A percentile compares a stretch with the other conserved stretches of the same genome.
Evolutionary conservation across 768 basidiomycete species (phyloP).

Genomic region (Amanita polypyramis): DNA sequence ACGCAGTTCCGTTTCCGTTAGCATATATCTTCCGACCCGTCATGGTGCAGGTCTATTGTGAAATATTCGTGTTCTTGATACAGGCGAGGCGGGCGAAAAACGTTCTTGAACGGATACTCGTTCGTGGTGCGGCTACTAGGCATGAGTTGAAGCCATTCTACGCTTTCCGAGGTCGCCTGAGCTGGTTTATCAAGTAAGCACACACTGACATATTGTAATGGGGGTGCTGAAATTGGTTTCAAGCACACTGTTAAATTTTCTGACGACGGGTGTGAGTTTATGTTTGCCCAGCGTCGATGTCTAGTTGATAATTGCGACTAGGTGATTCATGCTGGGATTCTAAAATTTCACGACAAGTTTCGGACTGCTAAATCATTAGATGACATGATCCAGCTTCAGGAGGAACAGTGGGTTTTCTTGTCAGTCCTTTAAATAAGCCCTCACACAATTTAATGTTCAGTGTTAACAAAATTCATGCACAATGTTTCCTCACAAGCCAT

Average conservation of each 20-base stretch:
- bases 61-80: conserved; percentile 61
- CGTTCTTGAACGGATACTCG: conserved; percentile 58
- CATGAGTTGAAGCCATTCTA: conserved; percentile 61
- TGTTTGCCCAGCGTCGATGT: neutral
- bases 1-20: conserved; percentile 72
- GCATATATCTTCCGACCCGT: conserved; percentile 64
- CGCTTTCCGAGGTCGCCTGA: conserved; percentile 63
- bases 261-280: conserved; percentile 56
- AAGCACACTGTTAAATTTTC: conserved; percentile 58
- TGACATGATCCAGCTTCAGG: conserved; percentile 62
- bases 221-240: neutral
- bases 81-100: conserved; percentile 67
- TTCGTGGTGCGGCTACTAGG: conserved; percentile 37
- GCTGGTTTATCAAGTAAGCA: conserved; percentile 80
- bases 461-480: conserved; percentile 45
- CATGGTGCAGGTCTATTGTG: conserved; percentile 46
- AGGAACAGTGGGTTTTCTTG: conserved; percentile 46
- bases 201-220: neutral
- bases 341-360: conserved; percentile 48
- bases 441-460: conserved; percentile 21
- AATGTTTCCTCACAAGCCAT: conserved; percentile 51
- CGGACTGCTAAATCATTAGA: conserved; percentile 53
- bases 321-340: conserved; percentile 61
- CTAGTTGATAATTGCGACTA: conserved; percentile 16
- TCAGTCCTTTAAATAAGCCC: neutral